phyloP scores from a whole-genome alignment of 805 yeast genomes.

The Metschnikowia arizonensis region DNA sequence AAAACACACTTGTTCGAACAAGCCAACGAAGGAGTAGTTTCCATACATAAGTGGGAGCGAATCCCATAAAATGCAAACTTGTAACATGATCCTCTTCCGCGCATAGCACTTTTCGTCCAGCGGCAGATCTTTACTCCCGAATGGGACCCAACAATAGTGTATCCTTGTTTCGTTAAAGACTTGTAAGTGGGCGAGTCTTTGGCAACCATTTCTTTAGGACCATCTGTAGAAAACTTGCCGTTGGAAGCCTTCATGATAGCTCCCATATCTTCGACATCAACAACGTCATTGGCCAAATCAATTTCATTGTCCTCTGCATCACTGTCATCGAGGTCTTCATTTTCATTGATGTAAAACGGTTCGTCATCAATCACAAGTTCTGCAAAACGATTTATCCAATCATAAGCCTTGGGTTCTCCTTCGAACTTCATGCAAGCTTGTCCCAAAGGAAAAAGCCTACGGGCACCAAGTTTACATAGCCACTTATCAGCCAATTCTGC shows the following conservation, averaged over 20 bases:
- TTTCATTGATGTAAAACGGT: slow-evolving; percentile 56
- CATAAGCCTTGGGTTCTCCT: slow-evolving; percentile 54
- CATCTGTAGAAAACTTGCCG: slow-evolving; percentile 14
- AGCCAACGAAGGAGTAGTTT: slow-evolving; percentile 87
- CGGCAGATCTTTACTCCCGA: slow-evolving; percentile 94
- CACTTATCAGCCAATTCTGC: slow-evolving; percentile 69
- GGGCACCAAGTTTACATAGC: slow-evolving; percentile 79
- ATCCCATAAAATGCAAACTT: slow-evolving; percentile 91
- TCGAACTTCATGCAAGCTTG: slow-evolving; percentile 73
- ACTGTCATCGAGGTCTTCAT: slow-evolving; percentile 50
- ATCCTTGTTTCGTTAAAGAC: slow-evolving; percentile 88
- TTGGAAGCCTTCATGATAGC: slow-evolving; percentile 44
- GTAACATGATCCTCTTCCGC: slow-evolving; percentile 94
- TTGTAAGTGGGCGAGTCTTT: slow-evolving; percentile 84
- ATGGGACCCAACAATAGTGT: slow-evolving; percentile 88
- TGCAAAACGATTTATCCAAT: slow-evolving; percentile 63
- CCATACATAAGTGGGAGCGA: slow-evolving; percentile 90
- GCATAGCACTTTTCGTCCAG: slow-evolving; percentile 91
- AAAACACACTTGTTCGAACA: slow-evolving; percentile 95
- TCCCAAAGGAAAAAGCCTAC: slow-evolving; percentile 80
- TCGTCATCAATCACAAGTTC: slow-evolving; percentile 66
- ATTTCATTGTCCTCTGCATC: slow-evolving; percentile 44
- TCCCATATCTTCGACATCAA: slow-evolving; percentile 90
- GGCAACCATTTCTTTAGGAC: slow-evolving; percentile 79
- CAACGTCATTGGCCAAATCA: slow-evolving; percentile 38